Percentiles rank a stretch among this genome's conserved stretches.
Conservation (phyloP, 2,329 filamentous ascomycete genomes). For the Hypoxylon sp. region DNA sequence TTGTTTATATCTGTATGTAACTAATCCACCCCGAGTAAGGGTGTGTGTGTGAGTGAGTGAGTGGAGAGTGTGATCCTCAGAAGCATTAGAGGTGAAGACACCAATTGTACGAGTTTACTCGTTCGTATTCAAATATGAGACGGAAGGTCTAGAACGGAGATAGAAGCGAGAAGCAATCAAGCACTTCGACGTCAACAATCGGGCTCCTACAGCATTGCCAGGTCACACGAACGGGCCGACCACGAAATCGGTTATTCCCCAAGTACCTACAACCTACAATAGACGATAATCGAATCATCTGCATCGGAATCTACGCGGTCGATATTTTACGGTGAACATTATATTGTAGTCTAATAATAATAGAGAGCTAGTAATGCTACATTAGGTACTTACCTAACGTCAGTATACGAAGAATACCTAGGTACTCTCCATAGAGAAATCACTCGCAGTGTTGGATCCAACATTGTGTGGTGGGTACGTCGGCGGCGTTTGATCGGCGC, state of each 20-base stretch:
- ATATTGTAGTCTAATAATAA: neutral
- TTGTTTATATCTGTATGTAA: constrained; percentile 25
- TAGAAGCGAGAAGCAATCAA: constrained; percentile 13
- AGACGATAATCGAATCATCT: too few species aligned
- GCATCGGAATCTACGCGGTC: too few species aligned
- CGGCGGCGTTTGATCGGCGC: constrained; percentile 30
- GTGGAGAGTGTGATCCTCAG: constrained; percentile 2
- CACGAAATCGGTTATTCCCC: neutral
- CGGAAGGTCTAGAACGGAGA: constrained; percentile 11
- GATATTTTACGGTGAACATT: too few species aligned
- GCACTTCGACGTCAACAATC: neutral
- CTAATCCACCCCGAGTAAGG: constrained; percentile 14
- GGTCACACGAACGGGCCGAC: neutral
- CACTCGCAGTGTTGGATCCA: neutral
- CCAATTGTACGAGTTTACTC: constrained; percentile 21
- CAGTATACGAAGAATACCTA: neutral
- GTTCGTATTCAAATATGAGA: constrained; percentile 23
- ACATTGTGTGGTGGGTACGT: neutral
- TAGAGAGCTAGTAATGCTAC: neutral
- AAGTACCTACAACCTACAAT: neutral
- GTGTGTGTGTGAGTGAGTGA: constrained; percentile 15
- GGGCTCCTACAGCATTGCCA: neutral
- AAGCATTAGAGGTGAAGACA: constrained; percentile 35
- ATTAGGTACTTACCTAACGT: neutral
- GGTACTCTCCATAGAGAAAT: neutral